phyloP scores from a whole-genome alignment of 73 alveolate species.

The Vitrella brassicaformis region DNA sequence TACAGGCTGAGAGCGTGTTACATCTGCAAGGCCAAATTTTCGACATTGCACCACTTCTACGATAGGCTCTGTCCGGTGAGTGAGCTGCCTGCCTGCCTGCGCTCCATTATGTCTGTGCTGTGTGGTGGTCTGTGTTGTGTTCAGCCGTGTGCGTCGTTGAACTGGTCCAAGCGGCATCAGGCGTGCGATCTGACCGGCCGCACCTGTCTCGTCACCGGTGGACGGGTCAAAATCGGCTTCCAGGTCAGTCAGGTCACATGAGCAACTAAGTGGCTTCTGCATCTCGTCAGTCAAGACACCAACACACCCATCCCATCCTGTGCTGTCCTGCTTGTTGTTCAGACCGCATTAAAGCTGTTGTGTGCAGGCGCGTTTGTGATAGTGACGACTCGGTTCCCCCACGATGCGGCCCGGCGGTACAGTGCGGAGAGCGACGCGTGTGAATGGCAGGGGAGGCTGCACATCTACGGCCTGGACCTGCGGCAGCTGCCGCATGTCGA shows the following conservation, averaged over 20 bases:
- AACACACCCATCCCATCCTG: not conserved
- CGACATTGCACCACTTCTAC: slow-evolving; percentile 17
- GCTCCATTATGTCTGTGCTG: too few relatives aligned
- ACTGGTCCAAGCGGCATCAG: slow-evolving; percentile 65
- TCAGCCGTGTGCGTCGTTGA: slow-evolving; percentile 80
- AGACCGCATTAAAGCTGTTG: slow-evolving; percentile 45
- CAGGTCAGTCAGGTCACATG: slow-evolving; percentile 37
- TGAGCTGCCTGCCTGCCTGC: too few relatives aligned
- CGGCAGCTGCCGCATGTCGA: too few relatives aligned
- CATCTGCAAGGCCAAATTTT: slow-evolving; percentile 22
- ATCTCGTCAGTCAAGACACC: not conserved
- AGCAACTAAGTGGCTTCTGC: not conserved
- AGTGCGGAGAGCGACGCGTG: slow-evolving; percentile 59
- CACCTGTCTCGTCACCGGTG: slow-evolving; percentile 81
- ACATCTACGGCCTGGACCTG: slow-evolving; percentile 21
- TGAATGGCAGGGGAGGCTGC: slow-evolving; percentile 11
- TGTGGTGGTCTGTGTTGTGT: too few relatives aligned
- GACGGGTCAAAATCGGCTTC: slow-evolving; percentile 83
- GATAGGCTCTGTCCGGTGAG: slow-evolving; percentile 22
- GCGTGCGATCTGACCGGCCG: slow-evolving; percentile 63
- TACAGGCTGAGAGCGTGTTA: slow-evolving; percentile 18
- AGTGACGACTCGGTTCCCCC: slow-evolving; percentile 83
- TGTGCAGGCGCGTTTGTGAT: slow-evolving; percentile 69
- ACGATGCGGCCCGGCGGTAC: slow-evolving; percentile 61
- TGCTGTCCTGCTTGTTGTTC: not conserved